Conservation (phyloP, 495 filamentous ascomycete genomes). For the Elaphomyces granulatus region DNA sequence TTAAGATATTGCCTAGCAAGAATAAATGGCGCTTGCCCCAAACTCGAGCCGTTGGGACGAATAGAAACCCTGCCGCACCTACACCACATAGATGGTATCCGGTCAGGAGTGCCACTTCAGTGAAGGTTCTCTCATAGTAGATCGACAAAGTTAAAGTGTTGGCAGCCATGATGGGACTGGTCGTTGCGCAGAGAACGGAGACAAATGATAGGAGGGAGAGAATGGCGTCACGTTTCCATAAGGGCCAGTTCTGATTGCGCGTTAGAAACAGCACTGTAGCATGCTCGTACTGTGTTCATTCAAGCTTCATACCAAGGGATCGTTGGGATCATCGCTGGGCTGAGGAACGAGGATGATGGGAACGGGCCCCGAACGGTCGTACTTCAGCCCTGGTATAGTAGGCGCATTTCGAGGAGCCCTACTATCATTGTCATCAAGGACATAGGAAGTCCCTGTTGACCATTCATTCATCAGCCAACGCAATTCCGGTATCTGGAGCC, state of each 20-base stretch:
- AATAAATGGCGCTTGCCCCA: conserved; percentile 89
- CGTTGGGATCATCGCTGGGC: conserved; percentile 67
- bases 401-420: not conserved
- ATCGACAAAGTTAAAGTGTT: conserved; percentile 61
- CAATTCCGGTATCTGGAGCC: not conserved
- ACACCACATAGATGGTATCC: conserved; percentile 80
- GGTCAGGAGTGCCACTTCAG: conserved; percentile 63
- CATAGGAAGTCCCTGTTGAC: conserved; percentile 45
- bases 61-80: conserved; percentile 63
- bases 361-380: conserved; percentile 48
- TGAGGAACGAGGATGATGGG: conserved; percentile 68
- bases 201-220: conserved; percentile 61
- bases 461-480: conserved; percentile 4
- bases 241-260: conserved; percentile 61
- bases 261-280: too few species aligned
- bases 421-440: conserved; percentile 42
- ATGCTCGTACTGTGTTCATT: too few species aligned
- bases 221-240: conserved; percentile 75
- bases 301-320: conserved; percentile 45
- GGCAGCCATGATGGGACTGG: conserved; percentile 74
- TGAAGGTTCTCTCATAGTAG: conserved; percentile 45
- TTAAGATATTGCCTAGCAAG: conserved; percentile 58
- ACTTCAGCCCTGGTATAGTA: conserved; percentile 43
- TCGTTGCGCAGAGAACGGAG: conserved; percentile 64
- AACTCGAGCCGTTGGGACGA: conserved; percentile 76